Conservation (phyloP, 2,329 filamentous ascomycete species). For the Beauveria sp. region DNA sequence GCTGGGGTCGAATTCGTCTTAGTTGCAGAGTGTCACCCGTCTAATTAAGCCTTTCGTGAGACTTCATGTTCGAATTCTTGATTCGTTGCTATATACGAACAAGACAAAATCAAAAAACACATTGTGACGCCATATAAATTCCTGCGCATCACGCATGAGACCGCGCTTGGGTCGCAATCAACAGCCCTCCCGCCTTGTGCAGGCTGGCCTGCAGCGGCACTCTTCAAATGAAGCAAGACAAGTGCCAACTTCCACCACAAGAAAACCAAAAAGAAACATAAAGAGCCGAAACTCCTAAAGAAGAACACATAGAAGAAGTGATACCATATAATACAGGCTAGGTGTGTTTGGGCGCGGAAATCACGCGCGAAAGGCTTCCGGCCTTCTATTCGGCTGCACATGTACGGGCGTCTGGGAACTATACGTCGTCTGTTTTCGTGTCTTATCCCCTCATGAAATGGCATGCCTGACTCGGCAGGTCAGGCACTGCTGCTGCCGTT, state of each 20-base stretch:
- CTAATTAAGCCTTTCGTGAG: too few relatives aligned
- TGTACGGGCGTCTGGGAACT: neutral
- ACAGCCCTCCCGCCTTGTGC: neutral
- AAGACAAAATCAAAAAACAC: neutral
- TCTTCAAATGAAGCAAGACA: neutral
- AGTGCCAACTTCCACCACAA: neutral
- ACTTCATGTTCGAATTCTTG: neutral
- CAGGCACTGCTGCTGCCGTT: slow-evolving; percentile 25
- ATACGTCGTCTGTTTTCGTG: neutral
- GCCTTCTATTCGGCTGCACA: neutral
- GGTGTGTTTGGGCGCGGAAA: neutral
- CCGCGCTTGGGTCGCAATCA: neutral
- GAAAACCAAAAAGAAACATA: neutral
- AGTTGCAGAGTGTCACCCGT: too few relatives aligned
- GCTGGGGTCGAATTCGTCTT: too few relatives aligned
- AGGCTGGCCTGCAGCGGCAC: neutral
- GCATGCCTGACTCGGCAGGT: neutral
- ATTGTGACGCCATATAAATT: neutral
- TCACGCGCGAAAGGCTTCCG: neutral
- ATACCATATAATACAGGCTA: neutral
- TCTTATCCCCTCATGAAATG: neutral
- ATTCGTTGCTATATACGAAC: neutral
- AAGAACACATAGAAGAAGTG: neutral
- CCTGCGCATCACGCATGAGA: neutral
- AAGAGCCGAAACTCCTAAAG: neutral